Evolutionary conservation across 129 eudicot genomes (phyloP).

Genomic region (Centella asiatica): DNA sequence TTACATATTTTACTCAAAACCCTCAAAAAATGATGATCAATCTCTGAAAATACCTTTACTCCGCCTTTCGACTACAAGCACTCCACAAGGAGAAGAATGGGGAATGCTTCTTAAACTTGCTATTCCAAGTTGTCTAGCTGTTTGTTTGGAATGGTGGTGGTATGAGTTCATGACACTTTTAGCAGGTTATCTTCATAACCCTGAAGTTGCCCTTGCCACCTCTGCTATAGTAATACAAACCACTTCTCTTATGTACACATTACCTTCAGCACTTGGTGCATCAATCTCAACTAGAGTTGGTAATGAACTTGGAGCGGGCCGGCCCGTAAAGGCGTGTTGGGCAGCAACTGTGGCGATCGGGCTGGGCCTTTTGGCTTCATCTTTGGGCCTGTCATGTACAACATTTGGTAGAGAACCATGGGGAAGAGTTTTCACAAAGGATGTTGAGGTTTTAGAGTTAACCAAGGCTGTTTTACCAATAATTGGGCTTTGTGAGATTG

Average conservation of each 20-base stretch:
- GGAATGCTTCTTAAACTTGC: conserved; percentile 62
- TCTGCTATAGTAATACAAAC: conserved; percentile 98
- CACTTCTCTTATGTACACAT: conserved; percentile 82
- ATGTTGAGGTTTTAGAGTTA: conserved; percentile 62
- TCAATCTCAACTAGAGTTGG: conserved; percentile 89
- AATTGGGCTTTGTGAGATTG: conserved; percentile 85
- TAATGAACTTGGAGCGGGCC: conserved; percentile 85
- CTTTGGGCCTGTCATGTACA: conserved; percentile 67
- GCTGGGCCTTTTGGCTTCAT: conserved; percentile 50
- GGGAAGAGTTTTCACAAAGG: conserved; percentile 76
- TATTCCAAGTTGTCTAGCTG: conserved; percentile 77
- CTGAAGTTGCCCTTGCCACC: conserved; percentile 73
- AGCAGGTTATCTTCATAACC: conserved; percentile 79
- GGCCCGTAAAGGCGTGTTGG: conserved; percentile 64
- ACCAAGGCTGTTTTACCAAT: conserved; percentile 67
- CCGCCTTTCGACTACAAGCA: conserved; percentile 14
- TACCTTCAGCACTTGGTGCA: conserved; percentile 89
- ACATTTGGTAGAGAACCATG: conserved; percentile 75
- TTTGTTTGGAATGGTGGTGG: conserved; percentile 99
- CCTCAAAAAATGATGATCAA: conserved; percentile 4
- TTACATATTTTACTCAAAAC: conserved; percentile 41
- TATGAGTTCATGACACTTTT: conserved; percentile 84
- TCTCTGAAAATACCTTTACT: conserved; percentile 27
- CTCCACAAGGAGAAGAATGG: conserved; percentile 62
- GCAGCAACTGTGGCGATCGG: conserved; percentile 64